These are phyloP conservation scores for Phlyctochytrium arcticum DNA, from an alignment of 192 early-diverging fungal genomes.

Conservation along the genomic window DNA sequence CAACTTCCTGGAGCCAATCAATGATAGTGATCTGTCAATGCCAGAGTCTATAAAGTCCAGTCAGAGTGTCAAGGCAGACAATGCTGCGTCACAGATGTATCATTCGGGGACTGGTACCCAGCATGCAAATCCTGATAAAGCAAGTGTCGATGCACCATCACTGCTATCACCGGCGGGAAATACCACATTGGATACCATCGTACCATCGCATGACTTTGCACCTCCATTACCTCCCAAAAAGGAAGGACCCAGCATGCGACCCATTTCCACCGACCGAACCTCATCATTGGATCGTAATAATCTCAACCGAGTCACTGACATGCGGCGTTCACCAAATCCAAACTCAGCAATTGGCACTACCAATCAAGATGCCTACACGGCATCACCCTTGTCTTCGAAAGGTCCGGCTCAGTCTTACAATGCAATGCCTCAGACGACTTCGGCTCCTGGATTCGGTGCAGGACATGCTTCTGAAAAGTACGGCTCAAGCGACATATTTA, in stretches of 20 bases:
- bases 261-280: neutral
- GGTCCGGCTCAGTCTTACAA: neutral
- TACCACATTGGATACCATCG: neutral
- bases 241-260: neutral
- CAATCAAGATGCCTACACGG: neutral
- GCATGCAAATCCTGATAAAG: slow-evolving; percentile 3
- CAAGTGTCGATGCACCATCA: neutral
- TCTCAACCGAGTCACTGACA: no score
- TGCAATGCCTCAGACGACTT: neutral
- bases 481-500: no score
- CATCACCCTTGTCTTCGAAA: neutral
- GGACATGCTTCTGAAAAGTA: neutral
- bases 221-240: no score
- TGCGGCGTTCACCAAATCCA: no score
- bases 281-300: neutral
- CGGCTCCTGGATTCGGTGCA: no score
- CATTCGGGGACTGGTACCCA: slow-evolving; percentile 2
- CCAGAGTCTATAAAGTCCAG: neutral
- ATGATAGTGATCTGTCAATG: neutral
- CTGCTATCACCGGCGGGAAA: neutral
- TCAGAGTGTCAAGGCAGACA: slow-evolving; percentile 9
- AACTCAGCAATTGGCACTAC: neutral
- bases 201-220: no score
- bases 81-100: no score
- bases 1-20: slow-evolving; percentile 30